phyloP scores from a whole-genome alignment of 129 eudicot genomes.

The Flaveria sonorensis region DNA sequence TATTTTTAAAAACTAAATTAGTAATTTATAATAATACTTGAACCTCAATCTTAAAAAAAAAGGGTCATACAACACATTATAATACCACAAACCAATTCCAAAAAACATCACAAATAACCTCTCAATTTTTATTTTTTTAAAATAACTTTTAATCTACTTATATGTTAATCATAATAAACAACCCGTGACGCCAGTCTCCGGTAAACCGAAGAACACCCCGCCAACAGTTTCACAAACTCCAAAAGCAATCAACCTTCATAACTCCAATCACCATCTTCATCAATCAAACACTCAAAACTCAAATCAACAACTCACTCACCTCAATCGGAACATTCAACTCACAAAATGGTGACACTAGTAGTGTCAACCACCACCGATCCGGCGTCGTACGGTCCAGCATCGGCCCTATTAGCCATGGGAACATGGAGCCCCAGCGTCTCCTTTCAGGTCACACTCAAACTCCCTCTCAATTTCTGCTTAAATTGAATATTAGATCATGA shows the following conservation, averaged over 20 bases:
- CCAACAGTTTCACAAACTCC: slow-evolving; percentile 23
- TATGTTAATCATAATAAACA: too few relatives aligned
- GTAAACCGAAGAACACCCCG: slow-evolving; percentile 13
- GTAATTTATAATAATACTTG: too few relatives aligned
- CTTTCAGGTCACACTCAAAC: slow-evolving; percentile 43
- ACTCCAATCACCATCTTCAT: background rate
- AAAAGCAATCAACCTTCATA: background rate
- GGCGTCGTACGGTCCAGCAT: slow-evolving; percentile 77
- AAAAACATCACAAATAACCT: too few relatives aligned
- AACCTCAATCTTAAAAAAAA: too few relatives aligned
- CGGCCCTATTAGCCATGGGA: slow-evolving; percentile 67
- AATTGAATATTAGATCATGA: background rate
- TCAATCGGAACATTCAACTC: background rate
- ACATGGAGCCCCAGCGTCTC: slow-evolving; percentile 71
- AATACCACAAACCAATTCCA: too few relatives aligned
- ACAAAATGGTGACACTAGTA: slow-evolving; percentile 64
- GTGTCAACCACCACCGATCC: slow-evolving; percentile 86
- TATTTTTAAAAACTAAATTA: too few relatives aligned
- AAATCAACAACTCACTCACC: background rate
- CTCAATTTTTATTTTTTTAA: too few relatives aligned
- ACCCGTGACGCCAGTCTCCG: background rate
- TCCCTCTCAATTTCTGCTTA: background rate
- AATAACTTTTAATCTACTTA: too few relatives aligned
- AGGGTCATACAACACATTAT: too few relatives aligned
- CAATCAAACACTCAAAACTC: background rate